Percentiles rank a stretch among this genome's conserved stretches.
These are phyloP conservation scores for Cutaneotrichosporon mucoides DNA, from an alignment of 1,284 basidiomycete genomes.

Conservation along the genomic window DNA sequence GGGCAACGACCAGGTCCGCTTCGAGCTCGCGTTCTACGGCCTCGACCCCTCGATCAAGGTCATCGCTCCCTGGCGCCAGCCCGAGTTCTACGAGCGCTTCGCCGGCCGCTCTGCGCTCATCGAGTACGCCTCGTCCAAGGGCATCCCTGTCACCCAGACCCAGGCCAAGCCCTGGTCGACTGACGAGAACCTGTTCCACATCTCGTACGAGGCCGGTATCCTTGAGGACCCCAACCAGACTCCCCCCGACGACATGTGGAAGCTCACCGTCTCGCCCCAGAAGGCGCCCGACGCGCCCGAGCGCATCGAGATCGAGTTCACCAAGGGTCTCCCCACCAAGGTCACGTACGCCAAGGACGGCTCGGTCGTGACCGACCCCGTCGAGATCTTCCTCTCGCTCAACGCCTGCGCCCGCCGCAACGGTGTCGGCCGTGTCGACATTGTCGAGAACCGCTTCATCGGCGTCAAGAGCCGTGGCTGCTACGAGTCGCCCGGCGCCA, in stretches of 20 bases:
- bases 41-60: slow-evolving; percentile 99
- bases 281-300: slow-evolving; percentile 78
- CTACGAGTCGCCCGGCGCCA: slow-evolving; percentile 95
- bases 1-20: slow-evolving; percentile 99
- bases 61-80: slow-evolving; percentile 94
- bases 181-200: slow-evolving; percentile 99
- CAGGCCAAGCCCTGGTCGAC: slow-evolving; percentile 98
- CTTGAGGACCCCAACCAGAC: slow-evolving; percentile 95
- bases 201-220: slow-evolving; percentile 98
- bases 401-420: slow-evolving; percentile 92
- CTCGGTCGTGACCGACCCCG: slow-evolving; percentile 73
- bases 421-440: slow-evolving; percentile 94
- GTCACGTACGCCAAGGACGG: slow-evolving; percentile 57
- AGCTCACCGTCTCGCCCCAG: slow-evolving; percentile 82
- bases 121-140: slow-evolving; percentile 79
- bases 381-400: slow-evolving; percentile 89
- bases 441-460: slow-evolving; percentile 99
- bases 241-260: slow-evolving; percentile 99
- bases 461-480: slow-evolving; percentile 98
- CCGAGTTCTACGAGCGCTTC: slow-evolving; percentile 97
- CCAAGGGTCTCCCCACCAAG: slow-evolving; percentile 77
- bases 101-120: slow-evolving; percentile 91
- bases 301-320: slow-evolving; percentile 78
- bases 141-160: slow-evolving; percentile 92
- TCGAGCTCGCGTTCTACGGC: slow-evolving; percentile 98